These are phyloP conservation scores for Rauvolfia tetraphylla DNA, from an alignment of 257 asterid species.

Conservation along the genomic window DNA sequence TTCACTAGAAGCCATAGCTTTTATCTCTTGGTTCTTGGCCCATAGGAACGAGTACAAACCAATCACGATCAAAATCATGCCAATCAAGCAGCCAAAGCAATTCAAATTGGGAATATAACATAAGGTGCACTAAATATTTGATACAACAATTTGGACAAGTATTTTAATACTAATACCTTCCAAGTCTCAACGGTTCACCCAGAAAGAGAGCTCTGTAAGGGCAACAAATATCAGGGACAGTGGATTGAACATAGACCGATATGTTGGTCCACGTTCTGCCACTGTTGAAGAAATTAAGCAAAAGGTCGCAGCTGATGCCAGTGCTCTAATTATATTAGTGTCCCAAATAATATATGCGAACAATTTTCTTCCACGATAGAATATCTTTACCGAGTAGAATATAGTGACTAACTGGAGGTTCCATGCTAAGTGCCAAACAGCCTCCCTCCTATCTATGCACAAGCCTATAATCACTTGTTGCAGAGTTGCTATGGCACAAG, in stretches of 20 bases:
- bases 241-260: conserved; percentile 75
- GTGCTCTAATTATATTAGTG: conserved; percentile 22
- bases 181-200: conserved; percentile 26
- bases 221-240: conserved; percentile 43
- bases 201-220: conserved; percentile 40
- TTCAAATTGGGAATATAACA: background rate
- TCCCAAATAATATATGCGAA: background rate
- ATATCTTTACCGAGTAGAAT: conserved; percentile 44
- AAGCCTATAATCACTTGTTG: conserved; percentile 41
- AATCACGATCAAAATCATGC: conserved; percentile 42
- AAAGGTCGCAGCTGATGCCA: conserved; percentile 53
- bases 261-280: conserved; percentile 52
- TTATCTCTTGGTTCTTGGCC: conserved; percentile 37
- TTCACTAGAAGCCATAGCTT: background rate
- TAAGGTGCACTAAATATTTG: background rate
- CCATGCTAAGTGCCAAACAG: conserved; percentile 46
- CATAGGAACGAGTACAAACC: conserved; percentile 56
- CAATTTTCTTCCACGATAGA: background rate
- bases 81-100: conserved; percentile 42
- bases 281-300: conserved; percentile 48
- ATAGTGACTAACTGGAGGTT: conserved; percentile 57
- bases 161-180: conserved; percentile 52
- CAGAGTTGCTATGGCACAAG: conserved; percentile 38
- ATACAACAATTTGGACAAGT: no score
- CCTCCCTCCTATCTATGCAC: conserved; percentile 34